Evolutionary conservation across 805 yeast species (phyloP), one percentile per base, ranked within the genome.

Genomic region (Nakazawaea holstii): DNA sequence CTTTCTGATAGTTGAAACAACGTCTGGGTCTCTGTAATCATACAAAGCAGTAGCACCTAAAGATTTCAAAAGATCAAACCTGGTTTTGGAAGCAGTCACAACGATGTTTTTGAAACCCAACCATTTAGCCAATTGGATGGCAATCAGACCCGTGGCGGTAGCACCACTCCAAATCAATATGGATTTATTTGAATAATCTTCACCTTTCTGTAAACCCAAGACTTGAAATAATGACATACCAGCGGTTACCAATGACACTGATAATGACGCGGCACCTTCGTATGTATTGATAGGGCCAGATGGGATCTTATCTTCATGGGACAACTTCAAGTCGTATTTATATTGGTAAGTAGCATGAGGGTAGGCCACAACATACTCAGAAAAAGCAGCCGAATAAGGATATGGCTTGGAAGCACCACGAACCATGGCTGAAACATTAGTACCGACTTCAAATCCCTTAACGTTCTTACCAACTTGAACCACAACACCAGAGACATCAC

Each of bases 141-240:
- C 78, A 24, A 67, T 39, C 43, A 66, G 68, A 26, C 88, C 89
- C 8, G 82, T 71, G 15, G 84, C 73, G 20, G 86, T 71, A 10
- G 87, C 78, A 52, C 84, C 91, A 57, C 84, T 83, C 82, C 84
- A 79, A 40, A 81, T 66, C 41, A 81, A 57, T 33, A 80, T 57
- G 52, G 66, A 66, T 48, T 67, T 66, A 38, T 66, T 68, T 8
- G 54, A 50, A 45, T 70, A 68, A 29, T 43, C 41, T 4, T 58
- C 53, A 3, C 51, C 27, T 28, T 53, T 49, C 15, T 50, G 54
- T n/a, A 45, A 49, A 8, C 49, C 38, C 15, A 55, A 27, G 73
- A 79, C 14, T 75, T 69, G 4, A 87, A 82, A 41, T 64, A 66
- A 40, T 76, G 56, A 11, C 80, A 73, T 45, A 81, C 65, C 28